phyloP scores from a whole-genome alignment of 2,329 filamentous ascomycete species.

The Mariannaea elegans region DNA sequence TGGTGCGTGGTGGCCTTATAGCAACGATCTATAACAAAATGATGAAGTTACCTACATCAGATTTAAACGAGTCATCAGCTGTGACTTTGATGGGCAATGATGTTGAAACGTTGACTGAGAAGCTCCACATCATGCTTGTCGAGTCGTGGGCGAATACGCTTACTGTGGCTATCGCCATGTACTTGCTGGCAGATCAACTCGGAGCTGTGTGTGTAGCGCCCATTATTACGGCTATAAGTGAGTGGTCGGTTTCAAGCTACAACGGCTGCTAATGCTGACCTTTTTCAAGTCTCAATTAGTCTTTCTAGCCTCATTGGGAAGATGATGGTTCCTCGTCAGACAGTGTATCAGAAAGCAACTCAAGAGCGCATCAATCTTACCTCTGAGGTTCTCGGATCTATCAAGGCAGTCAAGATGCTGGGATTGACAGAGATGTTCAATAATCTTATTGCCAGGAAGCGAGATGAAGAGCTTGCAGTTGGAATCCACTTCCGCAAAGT shows the following conservation, averaged over 20 bases:
- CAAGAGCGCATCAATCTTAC: slow-evolving; percentile 47
- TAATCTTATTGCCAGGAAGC: slow-evolving; percentile 34
- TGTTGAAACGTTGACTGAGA: slow-evolving; percentile 42
- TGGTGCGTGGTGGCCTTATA: slow-evolving; percentile 44
- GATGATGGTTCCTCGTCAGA: slow-evolving; percentile 41
- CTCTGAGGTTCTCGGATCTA: slow-evolving; percentile 42
- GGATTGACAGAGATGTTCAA: slow-evolving; percentile 41
- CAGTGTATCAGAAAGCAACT: slow-evolving; percentile 43
- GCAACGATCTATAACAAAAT: slow-evolving; percentile 43
- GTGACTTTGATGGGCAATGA: slow-evolving; percentile 45
- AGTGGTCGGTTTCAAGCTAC: slow-evolving; percentile 14
- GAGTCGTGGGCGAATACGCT: slow-evolving; percentile 45
- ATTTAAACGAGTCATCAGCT: slow-evolving; percentile 42
- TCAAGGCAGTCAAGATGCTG: slow-evolving; percentile 48
- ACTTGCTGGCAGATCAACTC: slow-evolving; percentile 43
- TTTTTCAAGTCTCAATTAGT: slow-evolving; percentile 30
- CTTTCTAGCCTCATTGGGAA: slow-evolving; percentile 36
- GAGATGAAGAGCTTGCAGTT: slow-evolving; percentile 37
- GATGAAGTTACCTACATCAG: slow-evolving; percentile 37
- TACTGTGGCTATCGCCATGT: slow-evolving; percentile 44
- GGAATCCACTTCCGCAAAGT: slow-evolving; percentile 39
- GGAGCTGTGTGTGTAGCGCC: slow-evolving; percentile 46
- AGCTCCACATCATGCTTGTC: slow-evolving; percentile 39
- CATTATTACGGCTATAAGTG: slow-evolving; percentile 43
- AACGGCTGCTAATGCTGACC: fast-evolving